phyloP scores from a whole-genome alignment of 2,329 filamentous ascomycete genomes.

The Sporothrix protearum region DNA sequence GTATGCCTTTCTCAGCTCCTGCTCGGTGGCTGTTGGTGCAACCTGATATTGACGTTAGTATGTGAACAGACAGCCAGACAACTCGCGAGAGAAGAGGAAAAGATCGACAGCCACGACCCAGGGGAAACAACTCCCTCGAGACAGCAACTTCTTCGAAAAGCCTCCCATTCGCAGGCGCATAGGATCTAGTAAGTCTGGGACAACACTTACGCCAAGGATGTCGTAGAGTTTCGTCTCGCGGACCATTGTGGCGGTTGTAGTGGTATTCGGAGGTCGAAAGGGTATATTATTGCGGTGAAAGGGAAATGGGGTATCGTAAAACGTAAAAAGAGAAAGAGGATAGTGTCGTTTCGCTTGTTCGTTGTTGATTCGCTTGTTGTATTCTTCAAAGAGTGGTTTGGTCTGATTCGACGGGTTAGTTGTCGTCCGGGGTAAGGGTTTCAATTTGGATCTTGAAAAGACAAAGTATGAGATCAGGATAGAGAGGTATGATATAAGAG shows the following conservation, averaged over 20 bases:
- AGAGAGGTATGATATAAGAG: constrained; percentile 1
- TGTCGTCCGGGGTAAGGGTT: background rate
- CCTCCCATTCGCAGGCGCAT: background rate
- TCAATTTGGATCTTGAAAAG: background rate
- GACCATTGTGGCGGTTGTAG: constrained; percentile 56
- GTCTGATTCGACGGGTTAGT: constrained; percentile 9
- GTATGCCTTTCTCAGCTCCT: constrained; percentile 88
- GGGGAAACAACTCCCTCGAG: background rate
- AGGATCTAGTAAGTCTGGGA: background rate
- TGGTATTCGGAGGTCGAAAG: background rate
- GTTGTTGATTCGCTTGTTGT: background rate
- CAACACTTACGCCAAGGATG: constrained; percentile 64
- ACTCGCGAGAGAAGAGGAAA: background rate
- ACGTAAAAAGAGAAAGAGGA: background rate
- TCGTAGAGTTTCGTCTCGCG: constrained; percentile 80
- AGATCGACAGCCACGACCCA: background rate
- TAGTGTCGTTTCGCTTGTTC: background rate
- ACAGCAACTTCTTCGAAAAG: background rate
- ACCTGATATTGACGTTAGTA: constrained; percentile 51
- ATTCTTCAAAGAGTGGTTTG: background rate
- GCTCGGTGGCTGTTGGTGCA: constrained; percentile 71
- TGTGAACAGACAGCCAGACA: background rate
- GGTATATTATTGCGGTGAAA: constrained; percentile 20
- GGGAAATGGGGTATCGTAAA: background rate
- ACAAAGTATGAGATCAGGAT: background rate